Evolutionary conservation across 140 eudicot species (phyloP), one percentile per base, ranked within the genome.

Genomic region (Ambrosia hybrid): DNA sequence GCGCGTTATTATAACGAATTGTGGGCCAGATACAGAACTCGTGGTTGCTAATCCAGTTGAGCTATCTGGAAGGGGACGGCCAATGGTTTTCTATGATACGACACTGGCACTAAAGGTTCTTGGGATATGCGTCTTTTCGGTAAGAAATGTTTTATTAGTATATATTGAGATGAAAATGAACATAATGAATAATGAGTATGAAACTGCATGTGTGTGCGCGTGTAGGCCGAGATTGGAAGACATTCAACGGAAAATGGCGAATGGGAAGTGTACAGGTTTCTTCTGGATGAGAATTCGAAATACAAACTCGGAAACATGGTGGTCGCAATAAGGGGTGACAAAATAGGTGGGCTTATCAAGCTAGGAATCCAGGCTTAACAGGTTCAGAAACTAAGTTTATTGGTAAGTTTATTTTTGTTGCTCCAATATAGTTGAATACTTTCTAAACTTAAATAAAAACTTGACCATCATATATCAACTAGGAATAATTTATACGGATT

Each of bases 221-320:
- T 74, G 45, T 83, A 91, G 96, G 97, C 96, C 46, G 96, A 91
- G 63, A 88, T 91, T 56, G 97, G 96, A 73, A 80, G 97, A 70
- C 82, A 84, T 81, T 76, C 89, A 33, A 79, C 89, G 5, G 77
- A 83, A 15, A 91, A 83, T 26, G 89, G 96, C 11, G 96, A 86
- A 80, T 88, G 96, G 96, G 97, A 91, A 73, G 88, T 91, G 41
- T 91, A 88, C 78, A 75, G 92, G 78, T 91, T 91, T 73, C 91
- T 88, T 64, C 58, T 91, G 12, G 97, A 85, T 58, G 97, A 91
- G 65, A 86, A 72, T 59, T 49, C 84, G 79, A 83, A 48, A 37
- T 79, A 78, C 36, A 74, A 76, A 30, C 36, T 87, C 65, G 83
- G 86, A 65, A 85, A 79, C 58, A 70, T 26, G 77, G 86, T 6